Evolutionary conservation across 2,329 filamentous ascomycete species (phyloP), one percentile per base, ranked within the genome.

Genomic region (Chaetomium strumarium): DNA sequence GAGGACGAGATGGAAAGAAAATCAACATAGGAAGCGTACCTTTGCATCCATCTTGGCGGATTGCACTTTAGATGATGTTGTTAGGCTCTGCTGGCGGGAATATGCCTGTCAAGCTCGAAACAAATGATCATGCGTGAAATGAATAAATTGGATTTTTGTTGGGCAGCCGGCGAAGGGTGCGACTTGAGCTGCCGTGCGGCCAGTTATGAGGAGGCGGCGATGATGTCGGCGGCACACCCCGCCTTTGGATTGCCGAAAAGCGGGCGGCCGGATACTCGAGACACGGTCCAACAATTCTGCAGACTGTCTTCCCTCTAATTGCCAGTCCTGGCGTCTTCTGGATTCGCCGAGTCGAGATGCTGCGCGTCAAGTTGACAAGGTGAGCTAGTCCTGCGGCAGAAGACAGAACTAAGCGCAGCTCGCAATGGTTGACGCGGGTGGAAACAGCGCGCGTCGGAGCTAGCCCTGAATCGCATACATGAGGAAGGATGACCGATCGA

Each of bases 41-140:
- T 68, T 70, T 41, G 69, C 68, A 62, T 72, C 70, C 70, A 73
- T 73, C 50, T 54, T 66, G 41, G 36, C 19, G 33, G 44, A 51
- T 31, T 49, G 50, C 51, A 14, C 20, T 13, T 13, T 53, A 40
- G 40, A 40, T 14, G 24, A 54, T 53, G 49, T 41, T 54, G 47
- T 24, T 55, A 51, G 51, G 31, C 38, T 49, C 45, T 55, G 48
- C 20, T 58, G 52, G 19, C 42, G 52, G 49, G 42, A 51, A 54
- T 50, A 51, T 41, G 24, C 40, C n/a, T 39, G 33, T 37, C 34
- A 33, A 36, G 12, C 16, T 38, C 37, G 36, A 45, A 45, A 34
- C n/a, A 24, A 49, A 51, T 31, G 9, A 46, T 46, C 31, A 16
- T 46, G 49, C 46, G 45, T 31, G 14, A 49, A 49, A 34, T 14